Evolutionary conservation across 768 basidiomycete genomes (phyloP).

Genomic region (Paxillus involutus): DNA sequence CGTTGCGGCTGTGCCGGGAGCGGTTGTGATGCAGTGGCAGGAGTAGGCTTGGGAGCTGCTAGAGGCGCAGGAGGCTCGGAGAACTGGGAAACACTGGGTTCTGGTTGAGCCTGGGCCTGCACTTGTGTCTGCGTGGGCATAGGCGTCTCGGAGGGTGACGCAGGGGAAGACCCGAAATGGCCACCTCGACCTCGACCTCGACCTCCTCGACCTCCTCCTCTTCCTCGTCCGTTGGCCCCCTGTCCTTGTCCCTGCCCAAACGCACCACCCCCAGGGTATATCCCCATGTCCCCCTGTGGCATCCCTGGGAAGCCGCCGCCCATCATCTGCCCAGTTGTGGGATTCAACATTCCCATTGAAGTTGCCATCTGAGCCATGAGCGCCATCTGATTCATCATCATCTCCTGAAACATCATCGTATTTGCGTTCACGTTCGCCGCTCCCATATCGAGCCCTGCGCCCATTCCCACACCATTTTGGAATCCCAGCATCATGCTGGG

Average conservation of each 20-base stretch:
- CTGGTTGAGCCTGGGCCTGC: conserved; percentile 17
- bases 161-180: conserved; percentile 24
- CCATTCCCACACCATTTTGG: conserved; percentile 44
- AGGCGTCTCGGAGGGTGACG: conserved; percentile 17
- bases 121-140: conserved; percentile 18
- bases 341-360: conserved; percentile 76
- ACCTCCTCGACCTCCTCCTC: conserved; percentile 47
- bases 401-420: conserved; percentile 77
- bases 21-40: conserved; percentile 22
- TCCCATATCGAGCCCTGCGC: conserved; percentile 33
- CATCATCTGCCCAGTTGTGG: conserved; percentile 55
- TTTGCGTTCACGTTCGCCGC: conserved; percentile 59
- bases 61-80: conserved; percentile 16
- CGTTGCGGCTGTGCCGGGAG: conserved; percentile 27
- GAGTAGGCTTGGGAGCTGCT: conserved; percentile 24
- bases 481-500: conserved; percentile 45
- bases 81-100: conserved; percentile 9
- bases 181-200: conserved; percentile 47
- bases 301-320: conserved; percentile 58
- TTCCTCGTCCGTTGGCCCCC: conserved; percentile 38
- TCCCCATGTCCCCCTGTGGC: conserved; percentile 51
- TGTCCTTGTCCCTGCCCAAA: conserved; percentile 24
- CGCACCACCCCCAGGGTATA: conserved; percentile 36
- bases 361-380: conserved; percentile 92
- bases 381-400: conserved; percentile 91